phyloP scores from a whole-genome alignment of 306 rosid species.

The Potentilla sterilis region DNA sequence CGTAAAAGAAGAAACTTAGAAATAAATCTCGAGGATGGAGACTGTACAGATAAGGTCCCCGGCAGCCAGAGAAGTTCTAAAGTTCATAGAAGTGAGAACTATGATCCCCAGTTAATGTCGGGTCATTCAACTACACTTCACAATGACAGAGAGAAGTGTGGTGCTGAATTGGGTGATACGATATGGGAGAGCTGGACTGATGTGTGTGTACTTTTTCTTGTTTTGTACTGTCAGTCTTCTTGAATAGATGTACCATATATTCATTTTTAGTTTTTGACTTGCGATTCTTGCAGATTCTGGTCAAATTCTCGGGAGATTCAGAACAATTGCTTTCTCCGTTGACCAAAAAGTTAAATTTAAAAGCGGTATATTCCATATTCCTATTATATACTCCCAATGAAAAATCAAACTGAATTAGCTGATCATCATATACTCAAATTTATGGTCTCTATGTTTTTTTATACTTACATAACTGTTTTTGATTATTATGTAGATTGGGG shows the following conservation, averaged over 20 bases:
- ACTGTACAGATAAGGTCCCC: slow-evolving; percentile 29
- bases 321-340: slow-evolving; percentile 58
- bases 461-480: slow-evolving; percentile 12
- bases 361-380: slow-evolving; percentile 40
- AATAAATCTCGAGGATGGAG: slow-evolving; percentile 31
- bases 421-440: slow-evolving; percentile 3
- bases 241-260: slow-evolving; percentile 4
- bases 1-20: slow-evolving; percentile 53
- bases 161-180: slow-evolving; percentile 20
- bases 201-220: slow-evolving; percentile 47
- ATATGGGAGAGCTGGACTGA: slow-evolving; percentile 47
- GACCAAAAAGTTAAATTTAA: slow-evolving; percentile 49
- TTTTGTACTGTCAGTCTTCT: slow-evolving; percentile 7
- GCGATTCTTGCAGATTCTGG: slow-evolving; percentile 53
- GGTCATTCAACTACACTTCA: slow-evolving; percentile 29
- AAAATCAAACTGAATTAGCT: slow-evolving; percentile 16
- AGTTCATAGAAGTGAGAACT: slow-evolving; percentile 35
- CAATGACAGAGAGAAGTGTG: slow-evolving; percentile 40
- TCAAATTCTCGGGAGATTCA: slow-evolving; percentile 43
- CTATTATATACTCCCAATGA: not conserved
- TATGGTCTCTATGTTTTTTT: slow-evolving; percentile 10
- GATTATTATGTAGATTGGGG: slow-evolving; percentile 47
- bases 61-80: slow-evolving; percentile 38
- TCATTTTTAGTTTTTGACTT: slow-evolving; percentile 11
- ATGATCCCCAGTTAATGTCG: slow-evolving; percentile 25